Percentiles rank a stretch among this genome's conserved stretches.
phyloP scores from a whole-genome alignment of 345 rosid species.

The Aquilaria sinensis region DNA sequence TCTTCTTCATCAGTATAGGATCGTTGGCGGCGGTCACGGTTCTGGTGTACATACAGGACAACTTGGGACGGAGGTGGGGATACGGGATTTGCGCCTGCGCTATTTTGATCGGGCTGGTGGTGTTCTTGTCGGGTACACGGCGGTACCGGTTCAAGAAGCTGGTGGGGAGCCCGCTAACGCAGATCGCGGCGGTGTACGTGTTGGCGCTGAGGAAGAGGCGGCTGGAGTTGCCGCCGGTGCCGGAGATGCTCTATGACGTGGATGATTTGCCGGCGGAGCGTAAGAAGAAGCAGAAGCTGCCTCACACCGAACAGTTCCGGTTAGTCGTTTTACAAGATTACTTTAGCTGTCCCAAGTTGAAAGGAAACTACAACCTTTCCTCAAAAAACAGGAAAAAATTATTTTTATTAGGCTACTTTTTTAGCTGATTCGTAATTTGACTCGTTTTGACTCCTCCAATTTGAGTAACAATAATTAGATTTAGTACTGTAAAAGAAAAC shows the following conservation, averaged over 20 bases:
- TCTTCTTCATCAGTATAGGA: conserved; percentile 82
- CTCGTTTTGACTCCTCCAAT: no score
- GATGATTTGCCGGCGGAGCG: conserved; percentile 43
- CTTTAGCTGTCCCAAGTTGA: no score
- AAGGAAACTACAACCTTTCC: no score
- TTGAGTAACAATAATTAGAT: no score
- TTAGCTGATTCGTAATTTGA: no score
- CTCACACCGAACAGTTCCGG: conserved; percentile 74
- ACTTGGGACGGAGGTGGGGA: conserved; percentile 81
- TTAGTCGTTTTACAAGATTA: conserved; percentile 17
- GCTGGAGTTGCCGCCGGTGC: conserved; percentile 54
- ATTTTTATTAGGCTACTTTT: no score
- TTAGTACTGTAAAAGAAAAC: no score
- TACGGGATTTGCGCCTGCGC: conserved; percentile 82
- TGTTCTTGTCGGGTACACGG: conserved; percentile 71
- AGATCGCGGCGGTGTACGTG: conserved; percentile 60
- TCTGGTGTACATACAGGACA: conserved; percentile 87
- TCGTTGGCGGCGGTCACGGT: conserved; percentile 76
- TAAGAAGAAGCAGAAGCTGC: conserved; percentile 59
- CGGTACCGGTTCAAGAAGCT: conserved; percentile 79
- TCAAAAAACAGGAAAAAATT: no score
- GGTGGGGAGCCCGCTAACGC: conserved; percentile 93
- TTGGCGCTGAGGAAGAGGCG: conserved; percentile 64
- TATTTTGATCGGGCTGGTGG: conserved; percentile 43
- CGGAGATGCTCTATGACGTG: conserved; percentile 40